Evolutionary conservation across 2,329 filamentous ascomycete species (phyloP).

Genomic region (Ophiosphaerella korrae): DNA sequence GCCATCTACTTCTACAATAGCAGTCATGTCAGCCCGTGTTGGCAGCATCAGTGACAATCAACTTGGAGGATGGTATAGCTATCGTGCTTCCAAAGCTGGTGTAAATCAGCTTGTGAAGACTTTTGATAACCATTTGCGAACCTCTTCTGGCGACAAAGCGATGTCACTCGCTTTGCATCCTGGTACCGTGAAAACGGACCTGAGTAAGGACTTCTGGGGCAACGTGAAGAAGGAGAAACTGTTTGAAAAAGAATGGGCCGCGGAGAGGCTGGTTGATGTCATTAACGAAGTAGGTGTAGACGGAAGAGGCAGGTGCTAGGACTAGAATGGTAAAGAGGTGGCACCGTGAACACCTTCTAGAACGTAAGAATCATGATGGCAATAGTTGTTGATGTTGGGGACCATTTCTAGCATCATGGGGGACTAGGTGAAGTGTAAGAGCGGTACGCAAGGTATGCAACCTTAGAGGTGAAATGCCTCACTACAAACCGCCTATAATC

Average conservation of each 20-base stretch:
- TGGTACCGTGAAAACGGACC: constrained; percentile 76
- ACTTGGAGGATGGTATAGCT: constrained; percentile 81
- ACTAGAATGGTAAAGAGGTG: constrained; percentile 48
- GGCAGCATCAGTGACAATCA: constrained; percentile 74
- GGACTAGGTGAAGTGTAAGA: too few relatives aligned
- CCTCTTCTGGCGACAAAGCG: constrained; percentile 64
- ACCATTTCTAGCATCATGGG: too few relatives aligned
- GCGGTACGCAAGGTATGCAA: too few relatives aligned
- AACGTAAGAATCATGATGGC: not conserved
- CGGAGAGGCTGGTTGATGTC: constrained; percentile 67
- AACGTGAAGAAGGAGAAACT: constrained; percentile 66
- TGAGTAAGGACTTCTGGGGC: constrained; percentile 75
- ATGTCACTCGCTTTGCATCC: constrained; percentile 76
- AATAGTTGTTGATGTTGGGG: too few relatives aligned
- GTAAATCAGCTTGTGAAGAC: constrained; percentile 74
- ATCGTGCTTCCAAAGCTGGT: constrained; percentile 76
- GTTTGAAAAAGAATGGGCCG: constrained; percentile 70
- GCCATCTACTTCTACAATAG: constrained; percentile 65
- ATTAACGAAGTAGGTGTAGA: constrained; percentile 67
- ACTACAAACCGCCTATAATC: too few relatives aligned
- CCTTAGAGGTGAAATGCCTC: too few relatives aligned
- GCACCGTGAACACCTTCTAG: constrained; percentile 29
- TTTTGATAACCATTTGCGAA: constrained; percentile 69
- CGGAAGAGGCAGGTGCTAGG: constrained; percentile 47
- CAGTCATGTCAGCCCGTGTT: constrained; percentile 79